Percentiles rank a stretch among this genome's conserved stretches.
These are phyloP conservation scores for Monoraphidium neglectum DNA, from an alignment of 139 green algal genomes.

Conservation along the genomic window DNA sequence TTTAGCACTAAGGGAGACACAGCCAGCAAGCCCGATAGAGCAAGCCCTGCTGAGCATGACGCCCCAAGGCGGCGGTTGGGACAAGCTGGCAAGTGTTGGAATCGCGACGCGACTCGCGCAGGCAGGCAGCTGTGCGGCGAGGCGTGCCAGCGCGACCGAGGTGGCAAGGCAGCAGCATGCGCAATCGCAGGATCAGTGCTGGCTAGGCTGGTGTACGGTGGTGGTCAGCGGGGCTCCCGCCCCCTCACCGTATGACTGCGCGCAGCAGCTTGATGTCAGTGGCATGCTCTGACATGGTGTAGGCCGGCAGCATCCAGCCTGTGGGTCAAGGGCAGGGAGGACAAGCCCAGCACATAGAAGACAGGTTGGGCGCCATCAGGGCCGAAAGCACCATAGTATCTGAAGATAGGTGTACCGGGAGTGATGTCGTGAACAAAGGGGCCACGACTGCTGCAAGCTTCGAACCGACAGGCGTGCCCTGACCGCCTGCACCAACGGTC, in stretches of 20 bases:
- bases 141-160: not conserved
- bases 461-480: no score
- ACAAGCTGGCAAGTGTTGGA: not conserved
- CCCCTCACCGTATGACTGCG: conserved; percentile 6
- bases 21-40: not conserved
- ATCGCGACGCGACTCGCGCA: not conserved
- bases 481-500: no score
- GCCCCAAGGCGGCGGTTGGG: no score
- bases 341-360: no score
- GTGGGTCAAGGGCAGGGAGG: no score
- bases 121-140: not conserved
- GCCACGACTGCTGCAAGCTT: no score
- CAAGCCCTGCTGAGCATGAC: not conserved
- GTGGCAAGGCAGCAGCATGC: not conserved
- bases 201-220: no score
- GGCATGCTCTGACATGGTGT: conserved; percentile 60
- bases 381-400: no score
- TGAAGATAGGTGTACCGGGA: no score
- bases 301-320: conserved; percentile 75
- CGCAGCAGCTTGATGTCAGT: conserved; percentile 28
- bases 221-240: not conserved
- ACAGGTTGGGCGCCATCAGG: no score
- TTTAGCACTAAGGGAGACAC: not conserved
- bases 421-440: no score
- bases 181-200: not conserved